Percentiles rank a stretch among this genome's conserved stretches.
Evolutionary conservation across 2,329 filamentous ascomycete genomes (phyloP).

Genomic region (Cryphonectria naterciae): DNA sequence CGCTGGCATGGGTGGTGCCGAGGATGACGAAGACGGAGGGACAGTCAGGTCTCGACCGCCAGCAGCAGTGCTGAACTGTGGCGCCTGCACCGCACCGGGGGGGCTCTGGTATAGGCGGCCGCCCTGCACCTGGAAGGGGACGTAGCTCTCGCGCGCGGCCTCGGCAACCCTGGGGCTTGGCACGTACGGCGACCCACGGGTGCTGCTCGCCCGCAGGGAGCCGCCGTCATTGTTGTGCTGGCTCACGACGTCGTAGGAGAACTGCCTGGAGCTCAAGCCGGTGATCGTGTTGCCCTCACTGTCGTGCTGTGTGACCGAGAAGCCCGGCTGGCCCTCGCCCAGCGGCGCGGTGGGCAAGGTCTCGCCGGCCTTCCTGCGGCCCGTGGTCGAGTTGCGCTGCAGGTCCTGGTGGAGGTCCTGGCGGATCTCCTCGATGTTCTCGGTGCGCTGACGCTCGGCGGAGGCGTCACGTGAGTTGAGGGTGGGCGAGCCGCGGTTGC

Average conservation of each 20-base stretch:
- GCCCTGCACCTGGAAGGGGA: conserved; percentile 18
- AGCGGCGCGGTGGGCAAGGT: conserved; percentile 18
- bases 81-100: conserved; percentile 1
- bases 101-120: conserved; percentile 14
- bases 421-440: conserved; percentile 26
- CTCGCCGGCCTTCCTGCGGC: conserved; percentile 26
- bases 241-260: conserved; percentile 24
- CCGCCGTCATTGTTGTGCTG: not conserved
- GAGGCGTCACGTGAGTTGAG: conserved; percentile 24
- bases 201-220: conserved; percentile 13
- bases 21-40: not conserved
- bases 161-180: conserved; percentile 24
- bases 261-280: conserved; percentile 12
- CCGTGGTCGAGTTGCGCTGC: conserved; percentile 22
- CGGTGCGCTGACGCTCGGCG: conserved; percentile 16
- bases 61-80: not conserved
- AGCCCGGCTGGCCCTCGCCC: conserved; percentile 15
- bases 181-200: conserved; percentile 3
- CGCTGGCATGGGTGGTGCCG: not conserved
- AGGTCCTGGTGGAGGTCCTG: conserved; percentile 23
- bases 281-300: conserved; percentile 6
- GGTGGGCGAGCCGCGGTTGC: conserved; percentile 15
- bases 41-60: conserved; percentile 11
- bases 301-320: conserved; percentile 25
- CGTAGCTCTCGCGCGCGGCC: conserved; percentile 22